phyloP scores from a whole-genome alignment of 106 monocot species.

The Allium cepa region DNA sequence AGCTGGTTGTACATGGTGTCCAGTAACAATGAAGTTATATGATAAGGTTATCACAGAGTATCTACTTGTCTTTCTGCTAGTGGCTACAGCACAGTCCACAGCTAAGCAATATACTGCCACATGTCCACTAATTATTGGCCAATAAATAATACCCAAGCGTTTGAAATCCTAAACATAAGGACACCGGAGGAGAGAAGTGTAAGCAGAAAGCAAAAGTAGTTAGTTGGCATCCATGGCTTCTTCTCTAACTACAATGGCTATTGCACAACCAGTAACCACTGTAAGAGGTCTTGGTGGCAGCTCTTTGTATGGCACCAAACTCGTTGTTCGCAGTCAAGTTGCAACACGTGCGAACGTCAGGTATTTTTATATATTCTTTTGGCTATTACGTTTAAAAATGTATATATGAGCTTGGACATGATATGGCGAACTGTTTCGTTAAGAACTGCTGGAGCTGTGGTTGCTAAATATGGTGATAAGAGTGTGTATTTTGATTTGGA shows the following conservation, averaged over 20 bases:
- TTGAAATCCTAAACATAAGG: constrained; percentile 4
- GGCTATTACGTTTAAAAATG: neutral
- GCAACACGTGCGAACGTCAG: constrained; percentile 11
- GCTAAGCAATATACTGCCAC: neutral
- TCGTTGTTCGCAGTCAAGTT: constrained; percentile 19
- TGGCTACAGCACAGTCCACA: constrained; percentile 1
- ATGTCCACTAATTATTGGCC: neutral
- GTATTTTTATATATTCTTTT: constrained; percentile 11
- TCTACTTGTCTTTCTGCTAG: constrained; percentile 20
- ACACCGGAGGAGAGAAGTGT: neutral
- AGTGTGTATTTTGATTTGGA: constrained; percentile 95
- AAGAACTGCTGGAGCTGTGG: constrained; percentile 20
- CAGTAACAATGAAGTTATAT: too few relatives aligned
- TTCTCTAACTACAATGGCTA: constrained; percentile 28
- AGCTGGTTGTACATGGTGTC: too few relatives aligned
- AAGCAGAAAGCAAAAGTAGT: neutral
- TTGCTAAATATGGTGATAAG: constrained; percentile 91
- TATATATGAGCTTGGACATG: neutral
- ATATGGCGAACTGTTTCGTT: neutral
- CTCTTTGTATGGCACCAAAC: constrained; percentile 34
- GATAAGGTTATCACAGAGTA: constrained; percentile 38
- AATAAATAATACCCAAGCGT: constrained; percentile 3
- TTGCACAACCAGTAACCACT: constrained; percentile 30
- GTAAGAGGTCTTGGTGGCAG: constrained; percentile 45
- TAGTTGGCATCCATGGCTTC: constrained; percentile 31